Evolutionary conservation across 2,329 filamentous ascomycete genomes (phyloP).

Genomic region (Fusarium haematococcum): DNA sequence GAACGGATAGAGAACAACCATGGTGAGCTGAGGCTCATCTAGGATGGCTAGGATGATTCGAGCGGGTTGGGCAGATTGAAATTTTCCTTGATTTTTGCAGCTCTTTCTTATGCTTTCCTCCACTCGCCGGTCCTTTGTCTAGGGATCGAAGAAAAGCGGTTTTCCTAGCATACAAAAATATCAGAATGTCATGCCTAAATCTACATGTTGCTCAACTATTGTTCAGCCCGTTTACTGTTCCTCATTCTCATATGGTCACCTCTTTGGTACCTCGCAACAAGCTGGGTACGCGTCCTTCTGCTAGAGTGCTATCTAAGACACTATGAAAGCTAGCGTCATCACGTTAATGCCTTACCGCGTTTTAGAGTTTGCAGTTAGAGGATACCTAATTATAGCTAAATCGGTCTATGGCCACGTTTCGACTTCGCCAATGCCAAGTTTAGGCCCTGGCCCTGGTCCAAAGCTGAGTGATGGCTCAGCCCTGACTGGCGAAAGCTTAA

Average conservation of each 20-base stretch:
- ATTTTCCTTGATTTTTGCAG: background rate
- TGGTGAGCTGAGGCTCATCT: constrained; percentile 40
- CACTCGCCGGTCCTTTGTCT: background rate
- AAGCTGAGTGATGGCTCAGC: background rate
- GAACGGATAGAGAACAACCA: constrained; percentile 51
- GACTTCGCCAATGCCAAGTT: background rate
- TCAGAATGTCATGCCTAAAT: background rate
- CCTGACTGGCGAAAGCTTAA: background rate
- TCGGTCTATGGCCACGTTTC: background rate
- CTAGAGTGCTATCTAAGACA: background rate
- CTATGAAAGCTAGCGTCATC: background rate
- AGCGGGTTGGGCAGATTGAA: background rate
- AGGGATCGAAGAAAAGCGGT: background rate
- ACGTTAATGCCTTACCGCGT: background rate
- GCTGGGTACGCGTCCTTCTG: background rate
- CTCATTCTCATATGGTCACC: too few species aligned
- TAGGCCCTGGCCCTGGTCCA: background rate
- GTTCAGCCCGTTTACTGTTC: background rate
- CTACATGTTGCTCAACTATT: background rate
- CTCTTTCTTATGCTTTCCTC: background rate
- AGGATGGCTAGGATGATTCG: background rate
- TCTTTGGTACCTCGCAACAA: too few species aligned
- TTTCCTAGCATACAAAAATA: background rate
- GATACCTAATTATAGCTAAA: background rate
- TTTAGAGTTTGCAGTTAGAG: background rate